Evolutionary conservation across 2,329 filamentous ascomycete species (phyloP), one percentile per base, ranked within the genome.

Genomic region (Ophiostoma sp.): DNA sequence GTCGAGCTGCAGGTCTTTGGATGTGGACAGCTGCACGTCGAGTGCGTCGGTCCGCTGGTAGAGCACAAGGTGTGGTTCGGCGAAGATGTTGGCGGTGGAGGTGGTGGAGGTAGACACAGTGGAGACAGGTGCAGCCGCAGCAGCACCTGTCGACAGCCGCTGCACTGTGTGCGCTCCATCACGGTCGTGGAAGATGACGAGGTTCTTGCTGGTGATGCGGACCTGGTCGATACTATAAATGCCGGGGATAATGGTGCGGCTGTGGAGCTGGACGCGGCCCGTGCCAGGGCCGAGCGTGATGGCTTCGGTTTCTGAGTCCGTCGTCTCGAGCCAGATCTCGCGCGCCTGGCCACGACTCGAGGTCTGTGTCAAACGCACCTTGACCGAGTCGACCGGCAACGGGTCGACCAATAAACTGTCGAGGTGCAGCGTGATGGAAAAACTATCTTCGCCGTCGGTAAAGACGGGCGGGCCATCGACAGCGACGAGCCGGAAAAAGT

Each of bases 1-100:
- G 79, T 97, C 93, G 5, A 99, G 88, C 75, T 95, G 90, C 31
- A 97, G 91, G 61, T 90, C 85, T 75, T 88, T 91, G 0, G 92
- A 90, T 0, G 92, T 86, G 57, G 84, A 85, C 8, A 97, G 83
- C 68, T 87, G 87, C 2, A 92, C 88, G 74, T 93, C 88, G 3
- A 98, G 88, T 0, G 92, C 88, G 63, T 90, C 85, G 0, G 87
- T 81, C 19, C 90, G 88, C 42, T 94, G 92, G 79, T 93, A 97
- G 36, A 95, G 86, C n/a, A 90, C 86, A 0, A 97, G 85, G 7
- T 88, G 87, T 0, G 91, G 86, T 19, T 87, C 85, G 57, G 83
- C 87, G 72, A 93, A 84, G 6, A 92, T 79, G 70, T 52, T 6
- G 11, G 22, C 19, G 25, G 66, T 25, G 3, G 64, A n/a, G 22